Conservation (phyloP, 1,284 basidiomycete species). For the Marasmius tenuissimus region DNA sequence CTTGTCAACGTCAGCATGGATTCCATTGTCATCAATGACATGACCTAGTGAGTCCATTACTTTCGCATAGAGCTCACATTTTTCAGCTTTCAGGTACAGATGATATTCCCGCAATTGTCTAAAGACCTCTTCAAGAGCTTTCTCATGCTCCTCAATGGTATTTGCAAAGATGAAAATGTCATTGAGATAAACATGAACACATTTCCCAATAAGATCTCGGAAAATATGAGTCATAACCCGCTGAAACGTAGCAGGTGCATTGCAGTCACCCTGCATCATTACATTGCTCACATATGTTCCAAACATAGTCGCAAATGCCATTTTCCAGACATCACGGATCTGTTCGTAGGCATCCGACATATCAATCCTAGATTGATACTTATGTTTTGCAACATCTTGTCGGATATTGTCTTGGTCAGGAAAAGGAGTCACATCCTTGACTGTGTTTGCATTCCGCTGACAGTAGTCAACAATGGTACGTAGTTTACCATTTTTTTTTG, state of each 20-base stretch:
- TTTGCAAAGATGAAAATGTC: neutral
- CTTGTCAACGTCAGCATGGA: constrained; percentile 26
- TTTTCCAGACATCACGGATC: constrained; percentile 13
- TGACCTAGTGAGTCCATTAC: constrained; percentile 31
- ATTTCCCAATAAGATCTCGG: constrained; percentile 21
- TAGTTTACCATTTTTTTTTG: constrained; percentile 23
- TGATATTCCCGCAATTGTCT: constrained; percentile 13
- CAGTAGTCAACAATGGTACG: neutral
- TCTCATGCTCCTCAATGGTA: constrained; percentile 24
- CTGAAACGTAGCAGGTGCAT: constrained; percentile 22
- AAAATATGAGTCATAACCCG: constrained; percentile 26
- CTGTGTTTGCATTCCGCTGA: constrained; percentile 25
- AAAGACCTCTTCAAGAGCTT: constrained; percentile 16
- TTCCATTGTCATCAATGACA: constrained; percentile 25
- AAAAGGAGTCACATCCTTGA: constrained; percentile 28
- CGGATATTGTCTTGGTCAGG: constrained; percentile 21
- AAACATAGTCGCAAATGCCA: constrained; percentile 16
- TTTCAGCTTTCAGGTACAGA: constrained; percentile 26
- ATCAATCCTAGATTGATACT: constrained; percentile 3
- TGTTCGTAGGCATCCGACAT: constrained; percentile 16
- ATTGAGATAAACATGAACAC: neutral
- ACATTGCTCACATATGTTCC: constrained; percentile 19
- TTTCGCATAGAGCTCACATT: constrained; percentile 30
- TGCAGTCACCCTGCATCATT: constrained; percentile 15
- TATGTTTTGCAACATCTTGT: neutral